phyloP scores from a whole-genome alignment of 75 land plant species.

The Pinus tabuliformis region DNA sequence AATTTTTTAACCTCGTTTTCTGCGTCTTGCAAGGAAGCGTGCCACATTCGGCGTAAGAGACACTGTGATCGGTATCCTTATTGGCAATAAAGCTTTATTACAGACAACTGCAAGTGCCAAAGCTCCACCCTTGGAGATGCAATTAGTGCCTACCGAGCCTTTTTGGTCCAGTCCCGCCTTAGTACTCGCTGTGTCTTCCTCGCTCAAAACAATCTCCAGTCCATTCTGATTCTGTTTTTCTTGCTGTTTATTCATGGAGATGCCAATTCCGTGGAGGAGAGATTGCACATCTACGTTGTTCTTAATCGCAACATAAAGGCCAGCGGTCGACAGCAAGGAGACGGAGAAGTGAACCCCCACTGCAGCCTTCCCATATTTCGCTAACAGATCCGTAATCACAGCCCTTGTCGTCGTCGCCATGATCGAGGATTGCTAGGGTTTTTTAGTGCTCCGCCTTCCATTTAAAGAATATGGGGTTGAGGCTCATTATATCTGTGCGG shows the following conservation, averaged over 20 bases:
- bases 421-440: too few relatives aligned
- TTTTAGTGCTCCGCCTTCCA: too few relatives aligned
- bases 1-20: constrained; percentile 13
- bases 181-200: not conserved
- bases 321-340: constrained; percentile 71
- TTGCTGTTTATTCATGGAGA: not conserved
- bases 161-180: constrained; percentile 39
- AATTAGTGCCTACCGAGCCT: constrained; percentile 4
- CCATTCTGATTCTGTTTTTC: not conserved
- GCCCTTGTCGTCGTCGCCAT: too few relatives aligned
- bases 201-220: constrained; percentile 2
- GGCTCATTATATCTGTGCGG: too few relatives aligned
- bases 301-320: constrained; percentile 83
- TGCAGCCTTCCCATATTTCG: constrained; percentile 90
- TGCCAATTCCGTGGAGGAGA: constrained; percentile 49
- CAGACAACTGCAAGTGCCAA: constrained; percentile 73
- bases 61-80: constrained; percentile 78
- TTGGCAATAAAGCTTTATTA: constrained; percentile 83
- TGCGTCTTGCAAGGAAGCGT: constrained; percentile 57
- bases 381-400: constrained; percentile 23
- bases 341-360: constrained; percentile 83
- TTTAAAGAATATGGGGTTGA: too few relatives aligned
- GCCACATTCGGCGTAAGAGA: constrained; percentile 84
- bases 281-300: constrained; percentile 90
- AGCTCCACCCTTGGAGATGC: constrained; percentile 58